A percentile compares a stretch with the other conserved stretches of the same genome.
These are phyloP conservation scores for Mortierella sp. DNA, from an alignment of 371 early-diverging fungal species.

Conservation along the genomic window DNA sequence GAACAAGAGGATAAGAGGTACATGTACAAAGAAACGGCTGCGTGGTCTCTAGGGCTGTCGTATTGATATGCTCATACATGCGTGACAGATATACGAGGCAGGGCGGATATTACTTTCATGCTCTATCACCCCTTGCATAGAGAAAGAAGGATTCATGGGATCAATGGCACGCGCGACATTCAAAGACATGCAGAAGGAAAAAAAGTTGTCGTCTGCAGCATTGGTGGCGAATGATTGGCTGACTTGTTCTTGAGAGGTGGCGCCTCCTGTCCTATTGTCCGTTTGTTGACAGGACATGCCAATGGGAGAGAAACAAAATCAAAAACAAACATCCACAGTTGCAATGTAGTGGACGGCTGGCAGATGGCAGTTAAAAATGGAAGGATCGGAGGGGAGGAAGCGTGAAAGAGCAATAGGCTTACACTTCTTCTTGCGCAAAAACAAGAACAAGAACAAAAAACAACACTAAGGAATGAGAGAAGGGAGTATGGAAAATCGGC, in stretches of 20 bases:
- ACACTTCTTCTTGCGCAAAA: not conserved
- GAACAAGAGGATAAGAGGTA: too few relatives aligned
- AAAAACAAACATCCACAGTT: not conserved
- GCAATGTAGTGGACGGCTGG: not conserved
- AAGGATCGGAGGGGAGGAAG: too few relatives aligned
- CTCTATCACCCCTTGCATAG: not conserved
- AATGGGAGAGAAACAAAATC: not conserved
- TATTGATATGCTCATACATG: not conserved
- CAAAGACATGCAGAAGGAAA: not conserved
- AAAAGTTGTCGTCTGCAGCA: not conserved
- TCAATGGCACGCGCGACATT: not conserved
- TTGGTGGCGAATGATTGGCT: not conserved
- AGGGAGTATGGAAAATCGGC: not conserved
- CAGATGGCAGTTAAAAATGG: not conserved
- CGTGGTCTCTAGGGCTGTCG: not conserved
- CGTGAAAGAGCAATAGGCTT: not conserved
- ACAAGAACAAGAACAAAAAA: not conserved
- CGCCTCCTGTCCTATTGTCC: not conserved
- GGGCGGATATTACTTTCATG: not conserved
- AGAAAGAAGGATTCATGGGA: not conserved
- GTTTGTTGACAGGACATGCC: not conserved
- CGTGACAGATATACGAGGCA: not conserved
- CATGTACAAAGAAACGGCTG: not conserved
- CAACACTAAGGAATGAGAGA: not conserved
- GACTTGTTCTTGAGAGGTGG: not conserved